Percentiles rank a stretch among this genome's conserved stretches.
Conservation (phyloP, 805 yeast genomes). For the Kregervanrija fluxuum region DNA sequence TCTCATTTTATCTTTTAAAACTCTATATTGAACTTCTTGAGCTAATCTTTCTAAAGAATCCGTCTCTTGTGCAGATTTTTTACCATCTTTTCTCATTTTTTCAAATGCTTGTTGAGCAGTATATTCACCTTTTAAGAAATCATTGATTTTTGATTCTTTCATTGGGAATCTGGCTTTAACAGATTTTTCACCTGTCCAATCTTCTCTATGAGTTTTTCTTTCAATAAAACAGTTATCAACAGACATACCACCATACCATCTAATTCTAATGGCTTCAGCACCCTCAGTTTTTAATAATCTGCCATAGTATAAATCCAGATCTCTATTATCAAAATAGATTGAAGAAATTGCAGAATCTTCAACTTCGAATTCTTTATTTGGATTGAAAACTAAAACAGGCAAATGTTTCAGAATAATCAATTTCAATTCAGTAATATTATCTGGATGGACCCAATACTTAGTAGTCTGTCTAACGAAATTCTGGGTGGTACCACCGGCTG, state of each 20-base stretch:
- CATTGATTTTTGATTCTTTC: constrained; percentile 85
- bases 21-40: constrained; percentile 85
- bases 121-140: constrained; percentile 73
- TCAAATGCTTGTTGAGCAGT: constrained; percentile 88
- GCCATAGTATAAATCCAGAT: constrained; percentile 88
- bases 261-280: constrained; percentile 94
- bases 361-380: constrained; percentile 89
- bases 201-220: constrained; percentile 97
- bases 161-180: constrained; percentile 94
- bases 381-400: constrained; percentile 94
- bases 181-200: constrained; percentile 99
- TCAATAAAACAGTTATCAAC: constrained; percentile 91
- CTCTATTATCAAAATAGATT: constrained; percentile 86
- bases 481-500: constrained; percentile 98
- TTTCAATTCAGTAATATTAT: constrained; percentile 93
- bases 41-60: constrained; percentile 91
- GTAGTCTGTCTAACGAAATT: constrained; percentile 98
- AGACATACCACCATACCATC: constrained; percentile 99
- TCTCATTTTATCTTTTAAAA: constrained; percentile 73
- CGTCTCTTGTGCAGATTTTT: constrained; percentile 78
- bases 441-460: constrained; percentile 99
- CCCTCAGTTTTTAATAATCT: constrained; percentile 95
- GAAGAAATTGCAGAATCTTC: constrained; percentile 97
- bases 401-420: constrained; percentile 87
- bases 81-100: constrained; percentile 88